Evolutionary conservation across 805 yeast species (phyloP).

Genomic region (Candida silvicultrix): DNA sequence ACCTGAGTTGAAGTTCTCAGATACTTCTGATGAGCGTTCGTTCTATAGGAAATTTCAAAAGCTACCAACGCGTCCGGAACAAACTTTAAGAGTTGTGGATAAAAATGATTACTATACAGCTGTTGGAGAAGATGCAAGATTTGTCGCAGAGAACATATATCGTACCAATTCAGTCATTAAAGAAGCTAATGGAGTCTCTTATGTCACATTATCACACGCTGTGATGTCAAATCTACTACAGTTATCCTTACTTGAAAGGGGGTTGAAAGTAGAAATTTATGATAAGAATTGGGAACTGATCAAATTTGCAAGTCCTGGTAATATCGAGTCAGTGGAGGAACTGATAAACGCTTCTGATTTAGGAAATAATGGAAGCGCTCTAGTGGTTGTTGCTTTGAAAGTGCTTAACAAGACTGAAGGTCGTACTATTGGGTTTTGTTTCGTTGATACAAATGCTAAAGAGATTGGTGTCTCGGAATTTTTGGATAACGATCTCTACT

Average conservation of each 20-base stretch:
- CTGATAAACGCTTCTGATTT: conserved; percentile 40
- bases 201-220: conserved; percentile 73
- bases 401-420: conserved; percentile 27
- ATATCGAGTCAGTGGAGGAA: conserved; percentile 71
- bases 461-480: conserved; percentile 72
- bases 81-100: conserved; percentile 69
- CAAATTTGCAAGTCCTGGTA: conserved; percentile 83
- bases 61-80: conserved; percentile 39
- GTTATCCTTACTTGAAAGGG: conserved; percentile 61
- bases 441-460: conserved; percentile 65
- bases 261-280: conserved; percentile 77
- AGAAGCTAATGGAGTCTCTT: conserved; percentile 43
- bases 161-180: conserved; percentile 81
- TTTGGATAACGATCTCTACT: conserved; percentile 78
- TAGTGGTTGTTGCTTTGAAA: conserved; percentile 43
- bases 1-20: conserved; percentile 54
- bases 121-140: conserved; percentile 68
- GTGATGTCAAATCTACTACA: conserved; percentile 62
- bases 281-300: conserved; percentile 54
- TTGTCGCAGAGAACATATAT: conserved; percentile 79
- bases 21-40: conserved; percentile 41
- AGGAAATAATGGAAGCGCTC: conserved; percentile 31
- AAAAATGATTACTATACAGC: conserved; percentile 76
- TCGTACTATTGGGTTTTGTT: conserved; percentile 67
- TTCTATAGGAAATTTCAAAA: conserved; percentile 42